Evolutionary conservation across 257 asterid genomes (phyloP), one percentile per base, ranked within the genome.

Genomic region (Solanum clarkiae): DNA sequence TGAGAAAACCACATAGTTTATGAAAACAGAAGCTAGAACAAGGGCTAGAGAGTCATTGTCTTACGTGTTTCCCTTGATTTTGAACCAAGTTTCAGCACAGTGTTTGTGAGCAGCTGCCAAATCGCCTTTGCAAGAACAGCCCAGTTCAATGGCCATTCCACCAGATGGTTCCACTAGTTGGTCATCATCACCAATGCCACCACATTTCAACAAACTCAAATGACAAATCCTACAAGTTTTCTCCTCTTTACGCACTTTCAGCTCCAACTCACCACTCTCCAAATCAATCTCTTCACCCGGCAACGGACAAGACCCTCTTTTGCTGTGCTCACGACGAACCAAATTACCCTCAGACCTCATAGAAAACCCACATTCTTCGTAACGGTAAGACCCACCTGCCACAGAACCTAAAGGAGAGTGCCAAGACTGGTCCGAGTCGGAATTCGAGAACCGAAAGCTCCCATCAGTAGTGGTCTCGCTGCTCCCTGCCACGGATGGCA

Each of bases 31-130:
- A 24, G 40, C 10, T 60, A 11, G 5, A 82, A 29, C 13, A 65
- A 75, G 49, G 57, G 53, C 16, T 4, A 62, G 36, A 9, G 32
- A 20, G 55, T 15, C 81, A 24, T 47, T 24, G n/a, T 12, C 93
- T 89, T 81, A 91, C 93, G 90, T 91, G 87, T 91, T 88, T 65
- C 93, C 93, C 85, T 87, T 89, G 71, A 87, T 88, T 85, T 87
- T 89, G 89, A 91, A 91, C 93, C 93, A 91, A 70, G 92, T 91
- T 47, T 89, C 93, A 8, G 93, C 93, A 87, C 93, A 91, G 63
- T 88, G 90, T 86, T 89, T 88, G 66, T 91, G 93, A 81, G 92
- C 91, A 72, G 91, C 84, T 20, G 92, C 93, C 89, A 91, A 88
- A 89, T 89, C 93, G 80, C 93, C 93, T 88, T 88, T 91, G 84